A percentile compares a stretch with the other conserved stretches of the same genome.
Conservation (phyloP, 2,329 filamentous ascomycete genomes). For the Rachicladosporium sp. region DNA sequence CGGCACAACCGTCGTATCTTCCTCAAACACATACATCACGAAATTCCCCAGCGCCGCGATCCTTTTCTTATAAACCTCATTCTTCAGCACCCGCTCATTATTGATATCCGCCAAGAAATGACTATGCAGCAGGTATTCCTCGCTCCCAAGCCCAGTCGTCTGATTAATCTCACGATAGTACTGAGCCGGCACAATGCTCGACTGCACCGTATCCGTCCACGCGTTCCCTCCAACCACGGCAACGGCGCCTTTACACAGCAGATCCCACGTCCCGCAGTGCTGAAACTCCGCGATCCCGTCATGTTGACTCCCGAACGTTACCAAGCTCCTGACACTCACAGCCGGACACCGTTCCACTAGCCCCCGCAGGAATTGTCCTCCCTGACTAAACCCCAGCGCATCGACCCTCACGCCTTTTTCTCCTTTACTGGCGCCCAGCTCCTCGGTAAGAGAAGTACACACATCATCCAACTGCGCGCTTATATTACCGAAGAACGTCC, state of each 20-base stretch:
- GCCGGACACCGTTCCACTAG: slow-evolving; percentile 88
- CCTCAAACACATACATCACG: slow-evolving; percentile 79
- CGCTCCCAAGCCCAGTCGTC: slow-evolving; percentile 41
- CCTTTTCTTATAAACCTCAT: slow-evolving; percentile 58
- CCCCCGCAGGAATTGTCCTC: slow-evolving; percentile 86
- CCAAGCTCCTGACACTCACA: slow-evolving; percentile 62
- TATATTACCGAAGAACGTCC: slow-evolving; percentile 85
- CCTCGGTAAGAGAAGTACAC: slow-evolving; percentile 62
- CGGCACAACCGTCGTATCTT: slow-evolving; percentile 76
- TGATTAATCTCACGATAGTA: slow-evolving; percentile 67
- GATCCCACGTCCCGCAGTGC: slow-evolving; percentile 58
- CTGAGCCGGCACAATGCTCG: slow-evolving; percentile 75
- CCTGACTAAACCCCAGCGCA: slow-evolving; percentile 88
- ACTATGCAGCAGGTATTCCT: slow-evolving; percentile 63
- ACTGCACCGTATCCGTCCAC: slow-evolving; percentile 69
- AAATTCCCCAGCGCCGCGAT: slow-evolving; percentile 60
- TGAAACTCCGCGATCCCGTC: slow-evolving; percentile 82
- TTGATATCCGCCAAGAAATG: slow-evolving; percentile 94
- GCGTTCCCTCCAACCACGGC: slow-evolving; percentile 66
- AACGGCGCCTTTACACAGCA: slow-evolving; percentile 70
- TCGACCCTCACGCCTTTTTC: slow-evolving; percentile 50
- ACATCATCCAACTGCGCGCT: slow-evolving; percentile 64
- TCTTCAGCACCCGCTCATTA: slow-evolving; percentile 73
- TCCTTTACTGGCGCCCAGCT: slow-evolving; percentile 49
- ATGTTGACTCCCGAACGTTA: slow-evolving; percentile 86